Evolutionary conservation across 169 alveolate species (phyloP).

Genomic region (Eimeria mitis): DNA sequence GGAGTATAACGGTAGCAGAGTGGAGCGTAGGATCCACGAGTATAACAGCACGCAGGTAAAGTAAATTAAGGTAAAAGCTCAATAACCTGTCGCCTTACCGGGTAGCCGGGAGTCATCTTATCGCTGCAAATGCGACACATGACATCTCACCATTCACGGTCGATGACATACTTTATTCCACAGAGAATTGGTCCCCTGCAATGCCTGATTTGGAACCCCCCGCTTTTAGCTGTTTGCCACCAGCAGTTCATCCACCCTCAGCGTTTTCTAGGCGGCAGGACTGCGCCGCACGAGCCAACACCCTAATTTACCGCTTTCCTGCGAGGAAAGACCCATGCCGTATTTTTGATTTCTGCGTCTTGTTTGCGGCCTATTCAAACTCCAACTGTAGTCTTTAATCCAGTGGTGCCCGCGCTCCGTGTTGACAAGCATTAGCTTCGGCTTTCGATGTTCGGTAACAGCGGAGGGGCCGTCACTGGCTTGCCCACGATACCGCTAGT

Average conservation of each 20-base stretch:
- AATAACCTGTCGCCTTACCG: not conserved
- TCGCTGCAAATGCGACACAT: not conserved
- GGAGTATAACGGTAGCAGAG: not conserved
- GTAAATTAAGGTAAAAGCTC: not conserved
- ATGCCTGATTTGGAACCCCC: conserved; percentile 9
- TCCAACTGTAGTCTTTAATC: not conserved
- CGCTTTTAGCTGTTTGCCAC: not conserved
- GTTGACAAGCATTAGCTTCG: no score
- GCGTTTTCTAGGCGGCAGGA: conserved; percentile 14
- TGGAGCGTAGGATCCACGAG: conserved; percentile 10
- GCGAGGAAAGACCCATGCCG: not conserved
- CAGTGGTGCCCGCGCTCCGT: not conserved
- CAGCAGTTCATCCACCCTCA: not conserved
- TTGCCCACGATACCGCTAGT: no score
- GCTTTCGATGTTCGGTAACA: no score
- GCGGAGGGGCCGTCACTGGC: no score
- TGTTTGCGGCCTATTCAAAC: not conserved
- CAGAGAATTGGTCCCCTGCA: conserved; percentile 16
- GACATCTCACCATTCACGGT: not conserved
- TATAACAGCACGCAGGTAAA: conserved; percentile 9
- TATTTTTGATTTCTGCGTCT: not conserved
- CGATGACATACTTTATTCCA: not conserved
- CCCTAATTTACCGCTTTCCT: not conserved
- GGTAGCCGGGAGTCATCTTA: not conserved
- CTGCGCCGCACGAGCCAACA: conserved; percentile 11